Evolutionary conservation across 208 protist genomes (phyloP), one percentile per base, ranked within the genome.

Genomic region (Leptomonas pyrrhocoris): DNA sequence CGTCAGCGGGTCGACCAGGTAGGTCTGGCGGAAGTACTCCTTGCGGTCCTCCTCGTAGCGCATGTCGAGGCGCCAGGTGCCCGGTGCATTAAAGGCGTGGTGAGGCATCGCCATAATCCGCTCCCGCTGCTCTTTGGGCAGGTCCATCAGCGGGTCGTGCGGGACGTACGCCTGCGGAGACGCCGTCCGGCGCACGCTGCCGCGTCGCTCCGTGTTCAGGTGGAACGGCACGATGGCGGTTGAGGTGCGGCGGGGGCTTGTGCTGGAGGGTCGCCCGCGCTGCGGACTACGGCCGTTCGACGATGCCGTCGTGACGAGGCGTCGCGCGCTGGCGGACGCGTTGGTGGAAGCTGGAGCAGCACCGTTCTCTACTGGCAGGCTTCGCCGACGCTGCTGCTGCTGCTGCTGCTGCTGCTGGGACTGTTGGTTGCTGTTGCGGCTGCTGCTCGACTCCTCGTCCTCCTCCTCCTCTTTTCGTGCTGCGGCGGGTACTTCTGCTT

Each of bases 1-100:
- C 27, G 85, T 75, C 40, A 77, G 55, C 48, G 86, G 83, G 42
- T 92, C 86, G 25, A 89, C 81, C 0, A 85, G 36, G 61, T 92
- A 84, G 30, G 63, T 73, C 73, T 86, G 86, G n/a, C 72, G 68
- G 59, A 69, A 89, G 27, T 76, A 65, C 68, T 81, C 86, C 74
- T 92, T 92, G 8, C 74, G 19, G 68, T 92, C 86, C 50, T 92
- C 83, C 49, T 83, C 81, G n/a, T 64, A 74, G 21, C 48, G 69
- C 25, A 92, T 70, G 74, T 92, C 86, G 13, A 92, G 67, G 0
- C 86, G 83, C 58, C 56, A 73, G 23, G 46, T 61, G 3, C 68
- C 78, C 1, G 59, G 56, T 5, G 40, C 59, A 49, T 38, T 66
- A 43, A 25, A 48, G 15, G 23, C 30, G 15, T 73, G 40, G 27